A percentile compares a stretch with the other conserved stretches of the same genome.
Conservation (phyloP, 768 basidiomycete genomes). For the Hygrocybe punicea region DNA sequence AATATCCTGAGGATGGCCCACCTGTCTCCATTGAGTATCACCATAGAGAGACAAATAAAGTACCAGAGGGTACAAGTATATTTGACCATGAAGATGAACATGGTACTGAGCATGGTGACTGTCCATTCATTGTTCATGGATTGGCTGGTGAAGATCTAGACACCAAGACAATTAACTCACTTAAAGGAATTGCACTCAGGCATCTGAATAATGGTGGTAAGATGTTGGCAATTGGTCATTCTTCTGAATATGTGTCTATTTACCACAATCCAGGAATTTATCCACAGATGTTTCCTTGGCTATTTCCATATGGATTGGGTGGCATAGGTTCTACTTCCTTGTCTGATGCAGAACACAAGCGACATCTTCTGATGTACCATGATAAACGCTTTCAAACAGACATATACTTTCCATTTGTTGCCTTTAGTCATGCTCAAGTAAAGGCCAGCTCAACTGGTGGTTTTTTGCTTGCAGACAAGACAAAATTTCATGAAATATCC, state of each 20-base stretch:
- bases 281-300: slow-evolving; percentile 40
- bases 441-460: slow-evolving; percentile 25
- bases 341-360: slow-evolving; percentile 20
- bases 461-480: slow-evolving; percentile 25
- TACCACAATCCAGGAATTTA: slow-evolving; percentile 34
- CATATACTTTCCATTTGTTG: slow-evolving; percentile 33
- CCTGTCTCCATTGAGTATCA: slow-evolving; percentile 26
- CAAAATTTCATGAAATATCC: slow-evolving; percentile 24
- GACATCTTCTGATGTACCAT: slow-evolving; percentile 32
- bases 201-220: slow-evolving; percentile 15
- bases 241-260: slow-evolving; percentile 14
- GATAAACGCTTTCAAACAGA: slow-evolving; percentile 41
- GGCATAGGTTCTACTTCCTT: slow-evolving; percentile 24
- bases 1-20: slow-evolving; percentile 10
- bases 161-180: slow-evolving; percentile 11
- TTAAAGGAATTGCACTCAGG: slow-evolving; percentile 21
- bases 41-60: slow-evolving; percentile 1
- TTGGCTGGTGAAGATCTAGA: slow-evolving; percentile 23
- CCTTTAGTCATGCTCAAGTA: slow-evolving; percentile 41
- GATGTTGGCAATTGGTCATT: slow-evolving; percentile 21
- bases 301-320: slow-evolving; percentile 39
- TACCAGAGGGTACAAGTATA: slow-evolving; percentile 7
- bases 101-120: slow-evolving; percentile 26
- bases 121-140: slow-evolving; percentile 40
- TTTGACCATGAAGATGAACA: slow-evolving; percentile 14